Evolutionary conservation across 257 asterid species (phyloP), one percentile per base, ranked within the genome.

Genomic region (Solanum neorickii): DNA sequence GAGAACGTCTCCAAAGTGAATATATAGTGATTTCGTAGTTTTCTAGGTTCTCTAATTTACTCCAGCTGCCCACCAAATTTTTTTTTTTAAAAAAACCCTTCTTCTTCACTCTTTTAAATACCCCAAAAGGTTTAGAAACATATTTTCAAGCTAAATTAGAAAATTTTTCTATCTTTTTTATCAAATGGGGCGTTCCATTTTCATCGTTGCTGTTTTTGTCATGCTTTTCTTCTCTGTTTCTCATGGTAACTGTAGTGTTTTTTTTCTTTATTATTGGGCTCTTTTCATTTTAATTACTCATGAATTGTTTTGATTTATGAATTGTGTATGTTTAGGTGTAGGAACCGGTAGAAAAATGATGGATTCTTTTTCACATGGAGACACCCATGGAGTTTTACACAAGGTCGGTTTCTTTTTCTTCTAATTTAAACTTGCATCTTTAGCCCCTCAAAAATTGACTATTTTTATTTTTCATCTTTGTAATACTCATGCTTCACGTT

Each of bases 311-410:
- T 73, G 9, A 59, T 80, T 52, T 83, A 12, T 60, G 69, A 23
- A 23, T 23, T 20, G 6, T 62, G 35, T 12, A 25, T 3, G 35
- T 39, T 18, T 83, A 93, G 96, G 35, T 44, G 37, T 83, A 92
- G 96, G 92, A 62, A 86, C 85, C 47, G 93, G 92, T 62, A 88
- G 98, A 85, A 90, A 90, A 86, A 25, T 86, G 85, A 73, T 62
- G 88, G 85, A 44, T 77, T n/a, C 47, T 25, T 49, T 82, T 85
- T 87, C 82, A 62, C 60, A 74, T 60, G 74, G 62, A 3, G 20
- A 14, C 59, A 47, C 59, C 20, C 59, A 1, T 27, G 44, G 56
- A 56, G 56, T 70, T 16, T 70, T 23, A 68, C 88, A 29, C 87
- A 72, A 90, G 91, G 89, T 85, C 23, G 18, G 56, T n/a, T 77